Percentiles rank a stretch among this genome's conserved stretches.
Conservation (phyloP, 169 alveolate genomes). For the Plasmodium yoelii region DNA sequence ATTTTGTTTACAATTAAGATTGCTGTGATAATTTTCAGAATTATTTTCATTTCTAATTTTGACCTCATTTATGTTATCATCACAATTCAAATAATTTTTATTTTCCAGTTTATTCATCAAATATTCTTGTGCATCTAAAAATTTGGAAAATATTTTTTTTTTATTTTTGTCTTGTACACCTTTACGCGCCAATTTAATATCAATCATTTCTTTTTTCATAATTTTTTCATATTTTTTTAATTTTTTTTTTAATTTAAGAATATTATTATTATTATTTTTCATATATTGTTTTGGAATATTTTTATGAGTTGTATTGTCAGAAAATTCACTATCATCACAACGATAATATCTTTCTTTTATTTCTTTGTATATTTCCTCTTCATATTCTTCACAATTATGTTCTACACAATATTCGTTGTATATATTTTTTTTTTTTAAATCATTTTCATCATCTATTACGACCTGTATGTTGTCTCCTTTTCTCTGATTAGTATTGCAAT, state of each 20-base stretch:
- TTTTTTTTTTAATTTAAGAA: conserved; percentile 23
- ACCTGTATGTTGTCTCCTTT: conserved; percentile 27
- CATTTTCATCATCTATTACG: conserved; percentile 9
- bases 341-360: conserved; percentile 47
- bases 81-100: too few relatives aligned
- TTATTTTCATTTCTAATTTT: neutral
- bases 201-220: conserved; percentile 35
- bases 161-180: neutral
- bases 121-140: conserved; percentile 64
- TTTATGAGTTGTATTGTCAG: conserved; percentile 30
- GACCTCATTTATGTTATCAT: neutral
- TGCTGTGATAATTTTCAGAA: neutral
- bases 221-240: conserved; percentile 37
- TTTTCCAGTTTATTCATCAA: conserved; percentile 9
- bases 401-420: conserved; percentile 19
- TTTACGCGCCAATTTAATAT: conserved; percentile 18
- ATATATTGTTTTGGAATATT: conserved; percentile 37
- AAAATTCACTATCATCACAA: conserved; percentile 57
- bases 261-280: conserved; percentile 22
- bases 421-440: conserved; percentile 7
- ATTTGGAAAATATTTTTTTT: conserved; percentile 17
- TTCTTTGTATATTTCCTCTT: conserved; percentile 63
- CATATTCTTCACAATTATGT: conserved; percentile 41
- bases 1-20: neutral
- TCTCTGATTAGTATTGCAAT: neutral